A percentile compares a stretch with the other conserved stretches of the same genome.
Evolutionary conservation across 2,329 filamentous ascomycete species (phyloP).

Genomic region (Pseudopithomyces chartarum): DNA sequence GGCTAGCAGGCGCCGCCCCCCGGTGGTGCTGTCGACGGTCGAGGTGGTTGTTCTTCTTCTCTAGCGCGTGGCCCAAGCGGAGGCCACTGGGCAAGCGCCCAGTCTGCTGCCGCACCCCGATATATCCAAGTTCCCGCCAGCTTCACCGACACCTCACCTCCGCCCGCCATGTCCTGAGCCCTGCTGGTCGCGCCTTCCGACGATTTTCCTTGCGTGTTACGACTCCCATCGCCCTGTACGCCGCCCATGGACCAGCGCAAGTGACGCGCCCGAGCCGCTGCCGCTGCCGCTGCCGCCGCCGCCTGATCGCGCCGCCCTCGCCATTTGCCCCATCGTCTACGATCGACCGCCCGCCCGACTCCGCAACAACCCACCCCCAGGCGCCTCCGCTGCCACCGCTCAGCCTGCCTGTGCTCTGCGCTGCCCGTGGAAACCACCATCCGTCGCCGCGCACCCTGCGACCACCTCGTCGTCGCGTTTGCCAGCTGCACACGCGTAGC

Average conservation of each 20-base stretch:
- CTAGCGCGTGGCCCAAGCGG: not conserved
- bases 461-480: constrained; percentile 7
- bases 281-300: constrained; percentile 1
- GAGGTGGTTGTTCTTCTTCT: not conserved
- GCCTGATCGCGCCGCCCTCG: constrained; percentile 1
- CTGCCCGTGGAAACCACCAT: constrained; percentile 9
- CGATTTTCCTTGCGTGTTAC: constrained; percentile 6
- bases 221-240: not conserved
- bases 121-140: constrained; percentile 1
- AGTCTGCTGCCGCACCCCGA: not conserved
- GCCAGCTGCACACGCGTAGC: constrained; percentile 2
- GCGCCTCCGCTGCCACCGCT: constrained; percentile 6
- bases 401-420: constrained; percentile 14
- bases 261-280: constrained; percentile 8
- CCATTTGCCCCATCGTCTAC: not conserved
- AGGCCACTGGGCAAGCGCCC: not conserved
- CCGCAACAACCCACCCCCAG: not conserved
- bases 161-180: constrained; percentile 6
- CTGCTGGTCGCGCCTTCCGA: constrained; percentile 3
- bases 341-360: not conserved
- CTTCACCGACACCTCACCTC: constrained; percentile 4
- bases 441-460: constrained; percentile 12
- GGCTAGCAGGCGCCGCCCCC: too few relatives aligned
- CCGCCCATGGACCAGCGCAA: constrained; percentile 3
- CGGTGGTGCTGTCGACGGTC: not conserved